Evolutionary conservation across 371 early-diverging fungal species (phyloP), one percentile per base, ranked within the genome.

Genomic region (Quaeritorhiza haematococci): DNA sequence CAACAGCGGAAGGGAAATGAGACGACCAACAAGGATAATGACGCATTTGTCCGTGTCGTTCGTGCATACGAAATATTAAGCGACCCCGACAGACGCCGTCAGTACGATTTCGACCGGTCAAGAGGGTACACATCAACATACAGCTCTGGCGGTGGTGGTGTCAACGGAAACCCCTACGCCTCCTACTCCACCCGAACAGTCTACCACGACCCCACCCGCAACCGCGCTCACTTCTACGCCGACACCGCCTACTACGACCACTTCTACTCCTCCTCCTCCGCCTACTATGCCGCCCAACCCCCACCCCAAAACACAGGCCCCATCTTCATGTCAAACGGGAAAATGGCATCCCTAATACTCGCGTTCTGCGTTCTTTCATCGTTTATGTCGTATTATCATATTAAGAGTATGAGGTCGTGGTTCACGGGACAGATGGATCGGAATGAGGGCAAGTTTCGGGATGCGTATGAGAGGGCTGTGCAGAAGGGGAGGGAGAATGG

Each of bases 31-130:
- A 30, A 17, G 29, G 35, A 47, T n/a, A 53, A 49, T n/a, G 64
- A 62, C 38, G 55, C 45, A n/a, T 68, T 68, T 43, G 56, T 64
- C 24, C 56, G 58, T 3, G 65, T 59, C 3, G 71, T 67, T 27
- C 28, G 48, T 10, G 56, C 63, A 4, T 71, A 64, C 48, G 67
- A 71, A 53, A 62, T 71, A 33, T 58, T 71, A 6, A 33, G 48
- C 15, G 48, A 61, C 34, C 45, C 47, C 1, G 27, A 53, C 27
- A 52, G 42, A 24, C 59, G 67, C 3, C 35, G 53, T 15, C 42
- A 30, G n/a, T 61, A 63, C 52, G 71, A 70, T 42, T 13, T 44
- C 23, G 56, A 63, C n/a, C n/a, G n/a, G n/a, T n/a, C n/a, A n/a
- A n/a, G n/a, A n/a, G n/a, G n/a, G n/a, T n/a, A n/a, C n/a, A n/a